These are phyloP conservation scores for Dorcoceras hygrometricum DNA, from an alignment of 257 asterid species.

Conservation along the genomic window DNA sequence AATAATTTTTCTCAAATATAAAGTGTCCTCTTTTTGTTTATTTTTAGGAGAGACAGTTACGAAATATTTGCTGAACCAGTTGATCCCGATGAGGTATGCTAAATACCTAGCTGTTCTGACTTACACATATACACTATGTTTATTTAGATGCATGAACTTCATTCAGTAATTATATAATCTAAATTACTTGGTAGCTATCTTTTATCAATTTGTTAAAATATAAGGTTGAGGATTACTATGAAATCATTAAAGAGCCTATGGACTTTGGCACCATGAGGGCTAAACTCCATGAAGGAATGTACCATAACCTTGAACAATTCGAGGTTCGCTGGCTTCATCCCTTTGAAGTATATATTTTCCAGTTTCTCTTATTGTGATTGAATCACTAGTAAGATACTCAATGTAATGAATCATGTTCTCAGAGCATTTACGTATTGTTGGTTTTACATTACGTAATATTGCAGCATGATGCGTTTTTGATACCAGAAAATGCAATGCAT, in stretches of 20 bases:
- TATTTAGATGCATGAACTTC: too few species aligned
- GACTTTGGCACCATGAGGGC: slow-evolving; percentile 98
- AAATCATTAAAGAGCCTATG: slow-evolving; percentile 80
- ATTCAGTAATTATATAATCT: background rate
- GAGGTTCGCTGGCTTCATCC: slow-evolving; percentile 46
- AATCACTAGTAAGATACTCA: background rate
- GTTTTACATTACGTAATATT: background rate
- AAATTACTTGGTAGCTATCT: background rate
- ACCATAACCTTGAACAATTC: slow-evolving; percentile 61
- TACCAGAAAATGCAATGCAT: slow-evolving; percentile 86
- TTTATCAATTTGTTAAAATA: background rate
- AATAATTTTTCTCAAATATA: background rate
- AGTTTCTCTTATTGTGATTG: background rate
- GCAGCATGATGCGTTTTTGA: slow-evolving; percentile 85
- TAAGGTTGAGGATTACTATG: slow-evolving; percentile 79
- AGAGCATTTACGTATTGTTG: background rate
- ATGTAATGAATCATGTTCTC: too few species aligned
- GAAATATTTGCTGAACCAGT: slow-evolving; percentile 91
- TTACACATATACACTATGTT: too few species aligned
- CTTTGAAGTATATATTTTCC: background rate
- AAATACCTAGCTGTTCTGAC: background rate
- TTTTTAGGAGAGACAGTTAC: slow-evolving; percentile 65
- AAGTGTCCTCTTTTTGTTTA: background rate
- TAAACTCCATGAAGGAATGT: slow-evolving; percentile 89
- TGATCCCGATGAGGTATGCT: slow-evolving; percentile 61